Base-by-base conservation (phyloP, 306 rosid species). In the Vigna angularis region DNA sequence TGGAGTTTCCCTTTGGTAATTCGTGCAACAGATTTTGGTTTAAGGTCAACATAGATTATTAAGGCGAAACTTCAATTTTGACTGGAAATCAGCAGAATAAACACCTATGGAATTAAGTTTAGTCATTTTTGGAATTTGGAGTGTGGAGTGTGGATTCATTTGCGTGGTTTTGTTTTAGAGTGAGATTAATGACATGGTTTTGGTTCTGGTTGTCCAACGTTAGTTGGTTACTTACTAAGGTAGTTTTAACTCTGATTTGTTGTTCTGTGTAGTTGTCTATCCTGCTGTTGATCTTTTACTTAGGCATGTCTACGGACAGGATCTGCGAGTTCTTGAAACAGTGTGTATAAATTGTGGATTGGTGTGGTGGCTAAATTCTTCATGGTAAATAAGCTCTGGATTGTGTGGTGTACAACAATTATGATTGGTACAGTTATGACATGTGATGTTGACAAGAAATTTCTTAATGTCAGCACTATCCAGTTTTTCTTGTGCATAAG, bases 61-160 rank as follows among this genome's bases (percentile, higher is more conserved):
- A 17, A 28, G 13, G 66, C 14, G 13, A 59, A 59, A 4, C 18
- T 28, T 30, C 2, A 13, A 59, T 30, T 59, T 4, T 59, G 11
- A 7, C 16, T 14, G 14, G 66, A 28, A 16, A 28, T 2, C 42
- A 15, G 3, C 34, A 26, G 42, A 2, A 2, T 28, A 28, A 59
- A 4, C 5, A 14, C 42, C 13, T 30, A 2, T 5, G 5, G 4
- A 59, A 30, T 2, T 59, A 59, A 5, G 42, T 30, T 58, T 58
- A 28, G 40, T 59, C 2, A 0, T 15, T 47, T 56, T 48, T 74
- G 22, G 66, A 68, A 58, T 61, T 76, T 70, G 77, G 79, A 51
- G 66, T 66, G 77, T 68, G 66, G 73, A 67, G 50, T 84, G 51
- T 72, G 24, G 82, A 62, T 81, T 75, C 47, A 63, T 70, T 80